phyloP scores from a whole-genome alignment of 495 filamentous ascomycete species.

The Podospora comata region DNA sequence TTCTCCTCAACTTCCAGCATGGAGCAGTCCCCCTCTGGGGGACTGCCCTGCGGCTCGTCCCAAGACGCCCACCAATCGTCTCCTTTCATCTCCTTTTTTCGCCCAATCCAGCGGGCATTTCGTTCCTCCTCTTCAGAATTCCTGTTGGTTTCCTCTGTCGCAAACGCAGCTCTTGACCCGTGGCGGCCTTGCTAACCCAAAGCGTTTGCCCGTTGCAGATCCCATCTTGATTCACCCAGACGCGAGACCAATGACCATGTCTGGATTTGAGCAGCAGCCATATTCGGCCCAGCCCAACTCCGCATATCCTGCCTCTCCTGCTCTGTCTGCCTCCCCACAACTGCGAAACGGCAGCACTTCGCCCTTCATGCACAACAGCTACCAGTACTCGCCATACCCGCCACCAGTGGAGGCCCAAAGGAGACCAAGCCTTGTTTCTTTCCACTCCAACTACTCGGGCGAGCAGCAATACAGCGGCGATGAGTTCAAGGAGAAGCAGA shows the following conservation, averaged over 20 bases:
- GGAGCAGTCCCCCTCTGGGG: conserved; percentile 30
- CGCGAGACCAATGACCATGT: conserved; percentile 44
- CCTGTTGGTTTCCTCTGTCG: conserved; percentile 60
- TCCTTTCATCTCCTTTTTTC: conserved; percentile 40
- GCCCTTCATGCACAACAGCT: conserved; percentile 42
- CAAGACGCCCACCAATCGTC: conserved; percentile 26
- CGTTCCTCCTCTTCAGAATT: conserved; percentile 56
- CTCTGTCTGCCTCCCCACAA: conserved; percentile 47
- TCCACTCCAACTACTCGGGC: conserved; percentile 32
- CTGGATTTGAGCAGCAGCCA: conserved; percentile 38
- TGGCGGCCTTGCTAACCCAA: conserved; percentile 33
- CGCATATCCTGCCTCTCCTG: conserved; percentile 44
- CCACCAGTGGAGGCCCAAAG: conserved; percentile 44
- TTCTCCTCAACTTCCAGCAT: conserved; percentile 31
- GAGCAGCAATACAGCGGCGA: conserved; percentile 58
- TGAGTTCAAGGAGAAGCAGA: conserved; percentile 64
- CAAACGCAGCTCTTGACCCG: conserved; percentile 10
- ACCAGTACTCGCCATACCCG: conserved; percentile 73
- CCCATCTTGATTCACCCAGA: conserved; percentile 50
- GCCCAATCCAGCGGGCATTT: conserved; percentile 61
- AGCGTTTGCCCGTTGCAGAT: conserved; percentile 31
- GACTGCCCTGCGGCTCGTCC: conserved; percentile 26
- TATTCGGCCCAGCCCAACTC: conserved; percentile 42
- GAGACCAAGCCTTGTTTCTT: conserved; percentile 33
- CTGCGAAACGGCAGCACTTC: conserved; percentile 45